phyloP scores from a whole-genome alignment of 208 protist species.

The Trypanosoma conorhini region DNA sequence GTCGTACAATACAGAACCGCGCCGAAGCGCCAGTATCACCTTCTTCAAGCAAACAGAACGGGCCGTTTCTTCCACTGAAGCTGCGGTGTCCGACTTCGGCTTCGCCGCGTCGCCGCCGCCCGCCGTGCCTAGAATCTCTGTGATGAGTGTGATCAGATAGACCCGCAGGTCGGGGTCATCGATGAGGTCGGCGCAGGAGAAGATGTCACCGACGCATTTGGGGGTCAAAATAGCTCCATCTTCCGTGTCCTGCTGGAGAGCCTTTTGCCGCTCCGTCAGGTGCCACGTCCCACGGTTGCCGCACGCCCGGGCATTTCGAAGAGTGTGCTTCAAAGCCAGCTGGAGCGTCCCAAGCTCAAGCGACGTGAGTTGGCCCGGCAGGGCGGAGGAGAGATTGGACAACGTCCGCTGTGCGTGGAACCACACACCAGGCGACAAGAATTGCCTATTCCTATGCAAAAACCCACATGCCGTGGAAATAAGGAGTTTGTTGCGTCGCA shows the following conservation, averaged over 20 bases:
- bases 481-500: constrained; percentile 26
- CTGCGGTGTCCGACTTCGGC: background rate
- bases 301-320: constrained; percentile 21
- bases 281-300: constrained; percentile 27
- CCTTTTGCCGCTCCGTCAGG: background rate
- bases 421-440: constrained; percentile 25
- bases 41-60: constrained; percentile 19
- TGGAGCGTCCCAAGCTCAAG: constrained; percentile 10
- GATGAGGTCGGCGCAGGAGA: constrained; percentile 23
- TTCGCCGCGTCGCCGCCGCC: background rate
- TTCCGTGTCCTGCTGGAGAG: background rate
- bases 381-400: constrained; percentile 5
- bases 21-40: constrained; percentile 14
- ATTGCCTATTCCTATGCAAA: constrained; percentile 14
- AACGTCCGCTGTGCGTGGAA: constrained; percentile 10
- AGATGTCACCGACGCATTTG: constrained; percentile 23
- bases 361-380: constrained; percentile 16
- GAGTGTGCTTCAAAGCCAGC: constrained; percentile 13
- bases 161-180: constrained; percentile 14
- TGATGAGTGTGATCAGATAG: constrained; percentile 24
- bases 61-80: constrained; percentile 11
- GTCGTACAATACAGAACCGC: constrained; percentile 27
- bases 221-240: constrained; percentile 9
- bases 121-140: constrained; percentile 13
- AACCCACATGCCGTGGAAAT: constrained; percentile 30